Percentiles rank a stretch among this genome's conserved stretches.
Evolutionary conservation across 2,329 filamentous ascomycete genomes (phyloP).

Genomic region (Lasiodiplodia hormozganensis): DNA sequence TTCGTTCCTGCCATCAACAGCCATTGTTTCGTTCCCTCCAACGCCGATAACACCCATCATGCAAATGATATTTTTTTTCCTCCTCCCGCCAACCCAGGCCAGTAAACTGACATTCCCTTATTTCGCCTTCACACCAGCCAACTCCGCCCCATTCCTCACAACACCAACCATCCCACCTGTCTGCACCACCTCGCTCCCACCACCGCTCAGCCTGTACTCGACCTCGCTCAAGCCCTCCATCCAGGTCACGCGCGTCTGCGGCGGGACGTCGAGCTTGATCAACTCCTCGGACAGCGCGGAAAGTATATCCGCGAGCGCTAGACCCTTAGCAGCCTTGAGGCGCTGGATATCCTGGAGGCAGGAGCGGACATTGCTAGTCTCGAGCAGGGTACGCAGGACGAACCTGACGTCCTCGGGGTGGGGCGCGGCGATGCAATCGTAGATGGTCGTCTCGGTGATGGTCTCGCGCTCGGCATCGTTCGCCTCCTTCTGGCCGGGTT

Average conservation of each 20-base stretch:
- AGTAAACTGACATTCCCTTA: neutral
- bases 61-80: neutral
- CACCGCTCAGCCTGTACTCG: conserved; percentile 87
- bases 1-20: neutral
- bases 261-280: conserved; percentile 79
- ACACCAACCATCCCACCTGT: conserved; percentile 93
- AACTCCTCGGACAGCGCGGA: conserved; percentile 85
- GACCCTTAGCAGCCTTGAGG: conserved; percentile 82
- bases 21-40: neutral
- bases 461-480: conserved; percentile 76
- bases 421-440: conserved; percentile 95
- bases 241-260: conserved; percentile 90
- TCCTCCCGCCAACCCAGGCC: neutral
- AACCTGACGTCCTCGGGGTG: conserved; percentile 86
- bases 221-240: conserved; percentile 89
- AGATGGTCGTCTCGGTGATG: conserved; percentile 91
- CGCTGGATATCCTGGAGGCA: conserved; percentile 88
- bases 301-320: conserved; percentile 93
- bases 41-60: conserved; percentile 1
- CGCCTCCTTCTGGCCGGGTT: conserved; percentile 52
- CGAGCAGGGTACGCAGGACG: conserved; percentile 83
- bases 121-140: conserved; percentile 48
- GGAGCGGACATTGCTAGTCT: conserved; percentile 84
- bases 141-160: conserved; percentile 82
- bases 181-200: conserved; percentile 86